These are phyloP conservation scores for Henningerozyma blattae DNA, from an alignment of 805 yeast genomes.

Conservation along the genomic window DNA sequence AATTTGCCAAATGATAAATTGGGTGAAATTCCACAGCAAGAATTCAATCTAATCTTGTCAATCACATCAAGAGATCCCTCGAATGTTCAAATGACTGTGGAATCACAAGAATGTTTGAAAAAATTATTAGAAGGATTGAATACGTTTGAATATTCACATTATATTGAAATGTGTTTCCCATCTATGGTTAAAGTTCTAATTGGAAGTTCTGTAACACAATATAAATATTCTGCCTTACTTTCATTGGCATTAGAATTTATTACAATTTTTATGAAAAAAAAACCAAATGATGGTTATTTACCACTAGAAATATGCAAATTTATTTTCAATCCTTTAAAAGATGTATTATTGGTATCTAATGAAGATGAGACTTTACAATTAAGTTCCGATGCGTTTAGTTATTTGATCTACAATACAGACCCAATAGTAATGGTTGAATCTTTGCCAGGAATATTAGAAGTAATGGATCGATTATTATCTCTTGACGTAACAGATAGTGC, in stretches of 20 bases:
- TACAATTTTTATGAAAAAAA: constrained; percentile 19
- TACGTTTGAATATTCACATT: constrained; percentile 30
- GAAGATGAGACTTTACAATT: constrained; percentile 73
- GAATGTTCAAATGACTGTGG: constrained; percentile 55
- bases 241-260: constrained; percentile 29
- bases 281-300: constrained; percentile 16
- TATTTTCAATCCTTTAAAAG: constrained; percentile 17
- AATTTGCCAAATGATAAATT: constrained; percentile 20
- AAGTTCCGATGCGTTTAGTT: constrained; percentile 63
- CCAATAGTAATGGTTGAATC: constrained; percentile 9
- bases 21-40: constrained; percentile 21
- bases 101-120: constrained; percentile 57
- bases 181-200: constrained; percentile 30
- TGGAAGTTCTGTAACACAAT: constrained; percentile 8
- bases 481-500: constrained; percentile 71
- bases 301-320: constrained; percentile 16
- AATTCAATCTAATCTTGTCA: constrained; percentile 44
- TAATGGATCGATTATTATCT: constrained; percentile 56
- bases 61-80: constrained; percentile 65
- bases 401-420: constrained; percentile 35
- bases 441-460: constrained; percentile 27
- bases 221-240: constrained; percentile 42
- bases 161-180: constrained; percentile 44
- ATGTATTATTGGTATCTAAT: constrained; percentile 28
- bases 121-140: constrained; percentile 41